phyloP scores from a whole-genome alignment of 1,139 yeast species.

The Lodderomyces parapsilosis region DNA sequence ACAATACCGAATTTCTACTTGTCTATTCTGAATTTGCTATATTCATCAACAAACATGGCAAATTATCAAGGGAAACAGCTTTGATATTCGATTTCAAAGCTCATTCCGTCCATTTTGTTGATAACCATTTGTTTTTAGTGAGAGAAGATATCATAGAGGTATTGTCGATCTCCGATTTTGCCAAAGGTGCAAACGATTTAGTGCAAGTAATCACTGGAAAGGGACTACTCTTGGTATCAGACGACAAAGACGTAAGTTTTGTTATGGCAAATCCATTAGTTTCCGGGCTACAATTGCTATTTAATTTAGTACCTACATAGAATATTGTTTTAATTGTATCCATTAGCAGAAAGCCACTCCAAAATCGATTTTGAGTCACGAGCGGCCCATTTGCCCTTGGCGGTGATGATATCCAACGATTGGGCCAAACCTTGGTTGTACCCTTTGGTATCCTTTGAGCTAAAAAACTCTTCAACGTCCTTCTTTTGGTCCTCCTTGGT shows the following conservation, averaged over 20 bases:
- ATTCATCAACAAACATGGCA: slow-evolving; percentile 66
- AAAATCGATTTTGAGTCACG: slow-evolving; percentile 59
- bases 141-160: slow-evolving; percentile 74
- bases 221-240: slow-evolving; percentile 48
- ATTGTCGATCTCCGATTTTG: slow-evolving; percentile 56
- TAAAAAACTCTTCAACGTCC: slow-evolving; percentile 60
- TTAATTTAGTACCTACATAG: slow-evolving; percentile 17
- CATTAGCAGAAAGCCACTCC: slow-evolving; percentile 52
- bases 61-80: slow-evolving; percentile 53
- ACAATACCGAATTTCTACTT: slow-evolving; percentile 54
- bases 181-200: slow-evolving; percentile 49
- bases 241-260: slow-evolving; percentile 46
- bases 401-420: slow-evolving; percentile 62
- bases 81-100: slow-evolving; percentile 67
- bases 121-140: slow-evolving; percentile 60
- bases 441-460: slow-evolving; percentile 63
- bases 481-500: slow-evolving; percentile 58
- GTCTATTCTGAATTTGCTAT: slow-evolving; percentile 76
- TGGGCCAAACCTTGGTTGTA: slow-evolving; percentile 73
- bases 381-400: slow-evolving; percentile 64
- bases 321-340: slow-evolving; percentile 30
- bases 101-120: slow-evolving; percentile 50
- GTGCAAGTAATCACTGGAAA: slow-evolving; percentile 77
- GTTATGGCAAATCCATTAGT: slow-evolving; percentile 71
- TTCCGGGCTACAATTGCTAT: slow-evolving; percentile 60